Evolutionary conservation across 805 yeast genomes (phyloP).

Genomic region (Maudiozyma serrabonitensis): DNA sequence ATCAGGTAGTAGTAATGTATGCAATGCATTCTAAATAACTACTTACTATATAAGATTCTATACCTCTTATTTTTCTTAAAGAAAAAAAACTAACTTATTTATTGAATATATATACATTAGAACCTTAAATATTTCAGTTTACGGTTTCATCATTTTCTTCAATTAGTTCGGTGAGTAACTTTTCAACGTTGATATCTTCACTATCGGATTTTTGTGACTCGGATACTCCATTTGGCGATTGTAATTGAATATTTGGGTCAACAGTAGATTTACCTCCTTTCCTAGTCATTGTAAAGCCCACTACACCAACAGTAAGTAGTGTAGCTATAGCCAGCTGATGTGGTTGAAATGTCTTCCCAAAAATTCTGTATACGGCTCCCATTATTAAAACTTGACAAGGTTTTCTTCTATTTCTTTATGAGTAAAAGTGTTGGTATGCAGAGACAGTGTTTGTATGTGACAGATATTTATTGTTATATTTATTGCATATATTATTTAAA

Average conservation of each 20-base stretch:
- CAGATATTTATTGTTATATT: background rate
- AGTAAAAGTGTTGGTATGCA: background rate
- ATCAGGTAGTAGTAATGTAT: background rate
- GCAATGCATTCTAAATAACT: background rate
- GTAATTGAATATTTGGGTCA: background rate
- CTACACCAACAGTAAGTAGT: slow-evolving; percentile 13
- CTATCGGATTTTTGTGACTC: slow-evolving; percentile 1
- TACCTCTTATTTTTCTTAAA: background rate
- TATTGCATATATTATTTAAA: background rate
- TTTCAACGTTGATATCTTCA: slow-evolving; percentile 21
- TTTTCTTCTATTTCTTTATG: background rate
- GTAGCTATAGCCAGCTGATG: slow-evolving; percentile 81
- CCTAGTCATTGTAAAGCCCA: background rate
- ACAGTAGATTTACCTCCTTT: background rate
- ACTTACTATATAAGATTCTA: background rate
- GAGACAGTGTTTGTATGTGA: background rate
- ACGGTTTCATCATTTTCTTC: slow-evolving; percentile 7
- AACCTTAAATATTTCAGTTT: background rate
- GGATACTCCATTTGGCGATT: background rate
- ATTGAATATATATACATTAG: background rate
- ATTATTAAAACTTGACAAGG: slow-evolving; percentile 3
- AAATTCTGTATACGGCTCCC: slow-evolving; percentile 54
- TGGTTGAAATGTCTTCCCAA: slow-evolving; percentile 78
- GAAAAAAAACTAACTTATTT: background rate
- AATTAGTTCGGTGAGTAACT: slow-evolving; percentile 17